Percentiles rank a stretch among this genome's conserved stretches.
These are phyloP conservation scores for Stagonosporopsis cucurbitacearum DNA, from an alignment of 2,329 filamentous ascomycete species.

Conservation along the genomic window DNA sequence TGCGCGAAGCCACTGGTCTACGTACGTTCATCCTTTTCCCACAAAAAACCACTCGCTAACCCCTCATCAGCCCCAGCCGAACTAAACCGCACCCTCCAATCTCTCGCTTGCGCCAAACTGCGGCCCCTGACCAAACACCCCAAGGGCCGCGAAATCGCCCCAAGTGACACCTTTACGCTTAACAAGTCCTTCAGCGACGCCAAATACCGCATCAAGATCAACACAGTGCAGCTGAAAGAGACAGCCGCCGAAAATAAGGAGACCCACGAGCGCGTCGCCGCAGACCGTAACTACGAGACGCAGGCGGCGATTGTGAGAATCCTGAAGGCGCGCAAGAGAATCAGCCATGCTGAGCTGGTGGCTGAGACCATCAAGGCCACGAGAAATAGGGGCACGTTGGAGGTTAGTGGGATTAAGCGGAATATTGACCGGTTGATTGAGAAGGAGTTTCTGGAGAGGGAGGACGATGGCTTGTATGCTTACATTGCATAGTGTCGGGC, in stretches of 20 bases:
- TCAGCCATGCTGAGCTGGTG: constrained; percentile 85
- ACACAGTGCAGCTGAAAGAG: constrained; percentile 96
- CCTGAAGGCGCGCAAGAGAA: constrained; percentile 91
- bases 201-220: constrained; percentile 95
- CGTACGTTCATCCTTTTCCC: constrained; percentile 54
- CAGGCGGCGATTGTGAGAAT: constrained; percentile 96
- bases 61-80: constrained; percentile 68
- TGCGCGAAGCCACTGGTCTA: constrained; percentile 76
- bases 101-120: constrained; percentile 87
- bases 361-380: constrained; percentile 93
- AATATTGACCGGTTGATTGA: constrained; percentile 85
- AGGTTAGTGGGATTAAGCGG: constrained; percentile 88
- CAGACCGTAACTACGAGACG: constrained; percentile 92
- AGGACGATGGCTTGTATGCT: constrained; percentile 51
- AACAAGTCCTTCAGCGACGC: constrained; percentile 78
- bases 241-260: constrained; percentile 94
- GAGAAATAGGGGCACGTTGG: constrained; percentile 82
- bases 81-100: constrained; percentile 89
- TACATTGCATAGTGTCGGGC: constrained; percentile 52
- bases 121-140: constrained; percentile 86
- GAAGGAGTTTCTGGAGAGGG: constrained; percentile 49
- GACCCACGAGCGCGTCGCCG: constrained; percentile 87
- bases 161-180: constrained; percentile 82
- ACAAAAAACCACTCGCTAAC: constrained; percentile 15
- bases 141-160: constrained; percentile 78